These are phyloP conservation scores for Cadophora sp. DNA, from an alignment of 2,329 filamentous ascomycete genomes.

Conservation along the genomic window DNA sequence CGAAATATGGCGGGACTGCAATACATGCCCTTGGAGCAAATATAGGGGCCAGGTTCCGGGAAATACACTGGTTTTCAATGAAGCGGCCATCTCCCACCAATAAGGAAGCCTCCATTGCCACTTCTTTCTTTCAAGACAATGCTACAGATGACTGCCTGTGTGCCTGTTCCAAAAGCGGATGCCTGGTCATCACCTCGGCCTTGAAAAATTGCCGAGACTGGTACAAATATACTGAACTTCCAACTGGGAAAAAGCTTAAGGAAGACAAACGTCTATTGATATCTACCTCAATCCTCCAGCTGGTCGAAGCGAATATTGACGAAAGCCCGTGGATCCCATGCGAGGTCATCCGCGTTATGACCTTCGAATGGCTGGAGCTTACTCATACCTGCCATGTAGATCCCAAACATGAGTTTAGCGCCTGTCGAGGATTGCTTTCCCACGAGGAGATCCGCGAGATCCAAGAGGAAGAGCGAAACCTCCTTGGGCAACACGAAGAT, in stretches of 20 bases:
- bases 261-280: not conserved
- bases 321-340: not conserved
- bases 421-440: not conserved
- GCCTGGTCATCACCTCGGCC: conserved; percentile 1
- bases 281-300: not conserved
- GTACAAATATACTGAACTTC: not conserved
- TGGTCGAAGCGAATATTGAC: not conserved
- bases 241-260: too few relatives aligned
- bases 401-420: not conserved
- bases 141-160: conserved; percentile 2
- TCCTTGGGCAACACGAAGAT: not conserved
- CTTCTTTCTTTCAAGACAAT: not conserved
- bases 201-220: not conserved
- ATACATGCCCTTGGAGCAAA: not conserved
- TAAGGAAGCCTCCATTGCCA: not conserved
- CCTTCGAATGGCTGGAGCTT: conserved; percentile 7
- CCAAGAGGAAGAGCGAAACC: not conserved
- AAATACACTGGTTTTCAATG: too few relatives aligned
- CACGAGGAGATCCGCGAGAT: conserved; percentile 3
- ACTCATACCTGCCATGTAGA: conserved; percentile 11
- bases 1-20: not conserved
- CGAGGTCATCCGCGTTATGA: not conserved
- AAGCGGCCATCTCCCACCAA: not conserved
- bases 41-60: not conserved
- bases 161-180: not conserved